Evolutionary conservation across 495 filamentous ascomycete species (phyloP), one percentile per base, ranked within the genome.

Genomic region (Cercophora samala): DNA sequence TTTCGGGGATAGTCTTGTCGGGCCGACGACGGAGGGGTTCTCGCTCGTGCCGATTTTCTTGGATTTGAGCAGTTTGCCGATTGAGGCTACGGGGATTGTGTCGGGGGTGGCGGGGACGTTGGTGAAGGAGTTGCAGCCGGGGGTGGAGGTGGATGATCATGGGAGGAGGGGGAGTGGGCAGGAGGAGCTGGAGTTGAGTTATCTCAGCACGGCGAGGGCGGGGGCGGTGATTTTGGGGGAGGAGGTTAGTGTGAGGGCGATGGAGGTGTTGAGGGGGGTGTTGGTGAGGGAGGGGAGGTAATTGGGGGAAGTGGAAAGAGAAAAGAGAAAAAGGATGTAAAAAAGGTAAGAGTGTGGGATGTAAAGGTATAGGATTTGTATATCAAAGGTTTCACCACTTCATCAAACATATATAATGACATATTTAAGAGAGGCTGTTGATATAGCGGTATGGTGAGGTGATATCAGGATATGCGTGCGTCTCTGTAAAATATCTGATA

Each of bases 41-140:
- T 85, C 87, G 37, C 85, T 97, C 18, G 87, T 98, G 17, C 93
- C 95, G 0, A 95, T 99, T 67, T 94, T 91, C 68, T 84, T 99
- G 2, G 93, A 97, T 70, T 81, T 99, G 60, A 85, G 85, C 22
- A 87, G 88, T 29, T 81, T 98, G 3, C 92, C 93, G 1, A 83
- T 93, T 23, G 93, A 97, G 76, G 93, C 91, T 4, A 96, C 93
- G 1, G 95, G 95, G 42, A 97, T 97, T 63, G 92, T 97, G 46
- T 96, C 92, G 70, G 93, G 93, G 8, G 91, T 97, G 21, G 93
- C 93, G 1, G 90, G 92, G 17, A 85, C 86, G 67, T 81, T 97
- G 53, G 90, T 91, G 1, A 85, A 76, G 65, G 83, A 84, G 65
- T 80, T 85, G 80, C 21, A 84, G 82, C 70, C 4, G 5, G 17